A percentile compares a stretch with the other conserved stretches of the same genome.
phyloP scores from a whole-genome alignment of 805 yeast genomes.

The Saturnispora gosingensis region DNA sequence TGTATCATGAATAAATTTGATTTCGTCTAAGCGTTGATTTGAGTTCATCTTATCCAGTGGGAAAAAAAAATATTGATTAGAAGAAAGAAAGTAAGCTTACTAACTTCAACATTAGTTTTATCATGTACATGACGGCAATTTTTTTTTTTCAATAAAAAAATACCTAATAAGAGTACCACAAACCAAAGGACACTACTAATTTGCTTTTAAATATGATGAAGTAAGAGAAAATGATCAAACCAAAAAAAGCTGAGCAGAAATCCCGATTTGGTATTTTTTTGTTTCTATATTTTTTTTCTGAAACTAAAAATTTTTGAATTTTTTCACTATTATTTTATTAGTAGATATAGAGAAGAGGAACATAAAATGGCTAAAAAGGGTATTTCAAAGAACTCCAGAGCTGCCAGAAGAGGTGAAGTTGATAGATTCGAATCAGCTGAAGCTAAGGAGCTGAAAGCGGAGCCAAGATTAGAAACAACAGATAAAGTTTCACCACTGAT shows the following conservation, averaged over 20 bases:
- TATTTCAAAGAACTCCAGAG: conserved; percentile 63
- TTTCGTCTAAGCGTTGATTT: neutral
- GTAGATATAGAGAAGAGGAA: neutral
- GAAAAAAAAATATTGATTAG: neutral
- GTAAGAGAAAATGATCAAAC: neutral
- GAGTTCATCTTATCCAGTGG: neutral
- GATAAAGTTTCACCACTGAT: conserved; percentile 57
- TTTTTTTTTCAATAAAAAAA: neutral
- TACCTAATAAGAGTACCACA: no score
- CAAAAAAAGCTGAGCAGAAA: neutral
- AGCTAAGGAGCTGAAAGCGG: conserved; percentile 38
- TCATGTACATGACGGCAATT: neutral
- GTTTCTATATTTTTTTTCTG: neutral
- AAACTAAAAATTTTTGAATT: neutral
- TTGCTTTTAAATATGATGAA: neutral
- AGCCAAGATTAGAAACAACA: conserved; percentile 52
- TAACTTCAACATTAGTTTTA: neutral
- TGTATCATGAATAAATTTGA: neutral
- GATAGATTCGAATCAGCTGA: conserved; percentile 27
- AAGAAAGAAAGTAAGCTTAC: neutral
- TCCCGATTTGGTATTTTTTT: neutral
- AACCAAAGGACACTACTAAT: neutral
- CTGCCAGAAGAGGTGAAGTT: conserved; percentile 62
- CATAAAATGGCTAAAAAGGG: conserved; percentile 11
- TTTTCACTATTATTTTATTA: neutral